A percentile compares a stretch with the other conserved stretches of the same genome.
Evolutionary conservation across 352 stramenopile genomes (phyloP).

Genomic region (Elongisporangium undulatum): DNA sequence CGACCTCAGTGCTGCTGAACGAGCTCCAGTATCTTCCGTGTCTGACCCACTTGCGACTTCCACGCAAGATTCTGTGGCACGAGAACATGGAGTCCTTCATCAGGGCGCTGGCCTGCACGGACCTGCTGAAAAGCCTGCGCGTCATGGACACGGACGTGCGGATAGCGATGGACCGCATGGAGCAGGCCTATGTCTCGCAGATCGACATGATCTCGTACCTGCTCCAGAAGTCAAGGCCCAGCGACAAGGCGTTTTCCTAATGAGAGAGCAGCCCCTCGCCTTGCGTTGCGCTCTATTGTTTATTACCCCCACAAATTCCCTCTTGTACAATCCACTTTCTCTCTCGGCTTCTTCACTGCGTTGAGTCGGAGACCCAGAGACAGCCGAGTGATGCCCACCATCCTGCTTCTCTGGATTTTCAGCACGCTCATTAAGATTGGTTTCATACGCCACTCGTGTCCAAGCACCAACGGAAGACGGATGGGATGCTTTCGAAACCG

Average conservation of each 20-base stretch:
- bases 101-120: constrained; percentile 46
- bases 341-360: neutral
- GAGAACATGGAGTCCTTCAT: constrained; percentile 78
- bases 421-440: too few species aligned
- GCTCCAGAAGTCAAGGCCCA: constrained; percentile 19
- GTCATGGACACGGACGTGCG: constrained; percentile 58
- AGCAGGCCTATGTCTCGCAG: constrained; percentile 63
- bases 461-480: too few species aligned
- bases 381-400: too few species aligned
- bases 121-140: constrained; percentile 40
- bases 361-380: neutral
- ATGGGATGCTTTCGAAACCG: too few species aligned
- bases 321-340: neutral
- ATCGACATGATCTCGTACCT: constrained; percentile 66
- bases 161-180: constrained; percentile 62
- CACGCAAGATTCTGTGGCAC: constrained; percentile 52
- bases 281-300: constrained; percentile 1
- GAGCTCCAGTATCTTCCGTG: constrained; percentile 46
- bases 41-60: constrained; percentile 60
- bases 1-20: constrained; percentile 57
- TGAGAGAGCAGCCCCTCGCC: too few species aligned
- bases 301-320: neutral
- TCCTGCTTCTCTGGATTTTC: too few species aligned
- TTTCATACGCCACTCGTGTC: too few species aligned
- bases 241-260: neutral